Conservation (phyloP, 2,329 filamentous ascomycete species). For the Sclerotinia sclerotiorum region DNA sequence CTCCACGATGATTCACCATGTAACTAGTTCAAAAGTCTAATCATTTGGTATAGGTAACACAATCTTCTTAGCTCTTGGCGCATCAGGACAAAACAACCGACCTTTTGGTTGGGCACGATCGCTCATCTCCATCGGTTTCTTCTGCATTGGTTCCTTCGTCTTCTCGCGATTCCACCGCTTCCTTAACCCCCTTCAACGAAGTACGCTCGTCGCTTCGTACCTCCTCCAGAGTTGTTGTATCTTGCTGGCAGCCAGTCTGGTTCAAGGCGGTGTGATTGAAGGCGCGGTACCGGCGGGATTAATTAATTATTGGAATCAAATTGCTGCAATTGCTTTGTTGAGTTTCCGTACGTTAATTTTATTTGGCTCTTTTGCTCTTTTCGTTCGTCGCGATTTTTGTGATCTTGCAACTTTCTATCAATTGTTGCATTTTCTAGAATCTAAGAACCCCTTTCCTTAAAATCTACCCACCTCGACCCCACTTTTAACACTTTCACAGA, state of each 20-base stretch:
- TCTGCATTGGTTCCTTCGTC: constrained; percentile 69
- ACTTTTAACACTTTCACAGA: constrained; percentile 44
- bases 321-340: constrained; percentile 66
- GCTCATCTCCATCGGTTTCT: constrained; percentile 64
- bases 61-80: constrained; percentile 72
- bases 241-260: constrained; percentile 50
- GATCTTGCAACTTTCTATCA: background rate
- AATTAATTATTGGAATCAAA: constrained; percentile 51
- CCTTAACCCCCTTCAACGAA: constrained; percentile 54
- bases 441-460: background rate
- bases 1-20: too few species aligned
- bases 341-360: constrained; percentile 50
- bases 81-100: constrained; percentile 53
- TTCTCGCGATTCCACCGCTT: constrained; percentile 67
- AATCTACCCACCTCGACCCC: background rate
- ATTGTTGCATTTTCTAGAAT: too few species aligned
- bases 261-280: constrained; percentile 26
- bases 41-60: constrained; percentile 59
- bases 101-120: constrained; percentile 69
- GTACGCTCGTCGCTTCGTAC: constrained; percentile 63
- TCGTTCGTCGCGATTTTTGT: background rate
- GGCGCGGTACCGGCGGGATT: constrained; percentile 17
- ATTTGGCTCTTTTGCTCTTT: background rate
- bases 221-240: constrained; percentile 52
- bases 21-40: background rate